Evolutionary conservation across 352 stramenopile species (phyloP).

Genomic region (Thraustochytrium striatum): DNA sequence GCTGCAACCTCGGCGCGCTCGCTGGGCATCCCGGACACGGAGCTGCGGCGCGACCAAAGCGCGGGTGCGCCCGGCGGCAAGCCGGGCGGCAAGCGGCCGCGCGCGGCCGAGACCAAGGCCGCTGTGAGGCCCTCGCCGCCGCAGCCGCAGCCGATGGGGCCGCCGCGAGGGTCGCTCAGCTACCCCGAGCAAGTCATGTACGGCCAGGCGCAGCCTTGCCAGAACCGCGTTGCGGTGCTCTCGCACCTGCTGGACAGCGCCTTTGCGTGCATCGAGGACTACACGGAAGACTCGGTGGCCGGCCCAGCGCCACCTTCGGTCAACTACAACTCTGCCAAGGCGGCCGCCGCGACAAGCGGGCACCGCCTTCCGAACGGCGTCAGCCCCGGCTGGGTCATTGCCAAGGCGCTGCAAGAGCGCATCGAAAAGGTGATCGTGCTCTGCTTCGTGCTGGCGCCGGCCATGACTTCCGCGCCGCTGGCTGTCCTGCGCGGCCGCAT

Average conservation of each 20-base stretch:
- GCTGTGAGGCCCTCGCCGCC: too few species aligned
- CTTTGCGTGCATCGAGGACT: constrained; percentile 25
- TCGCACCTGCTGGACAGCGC: constrained; percentile 28
- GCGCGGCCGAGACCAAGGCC: too few species aligned
- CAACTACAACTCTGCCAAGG: background rate
- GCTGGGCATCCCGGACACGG: background rate
- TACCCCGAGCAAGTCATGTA: background rate
- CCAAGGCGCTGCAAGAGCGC: background rate
- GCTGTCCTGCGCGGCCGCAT: background rate
- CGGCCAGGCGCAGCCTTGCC: background rate
- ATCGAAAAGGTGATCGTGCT: constrained; percentile 39
- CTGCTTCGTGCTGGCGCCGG: constrained; percentile 29
- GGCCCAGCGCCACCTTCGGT: constrained; percentile 8
- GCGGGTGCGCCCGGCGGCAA: background rate
- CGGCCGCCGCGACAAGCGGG: background rate
- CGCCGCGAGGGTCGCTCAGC: too few species aligned
- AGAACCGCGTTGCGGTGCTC: constrained; percentile 1
- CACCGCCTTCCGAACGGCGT: background rate
- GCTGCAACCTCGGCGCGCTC: background rate
- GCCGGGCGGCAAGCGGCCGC: background rate
- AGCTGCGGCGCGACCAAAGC: background rate
- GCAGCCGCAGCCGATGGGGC: too few species aligned
- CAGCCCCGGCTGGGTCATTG: constrained; percentile 38
- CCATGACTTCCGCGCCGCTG: constrained; percentile 8
- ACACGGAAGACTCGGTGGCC: constrained; percentile 34